These are phyloP conservation scores for Rhodosporidiobolus odoratus DNA, from an alignment of 768 basidiomycete species.

Conservation along the genomic window DNA sequence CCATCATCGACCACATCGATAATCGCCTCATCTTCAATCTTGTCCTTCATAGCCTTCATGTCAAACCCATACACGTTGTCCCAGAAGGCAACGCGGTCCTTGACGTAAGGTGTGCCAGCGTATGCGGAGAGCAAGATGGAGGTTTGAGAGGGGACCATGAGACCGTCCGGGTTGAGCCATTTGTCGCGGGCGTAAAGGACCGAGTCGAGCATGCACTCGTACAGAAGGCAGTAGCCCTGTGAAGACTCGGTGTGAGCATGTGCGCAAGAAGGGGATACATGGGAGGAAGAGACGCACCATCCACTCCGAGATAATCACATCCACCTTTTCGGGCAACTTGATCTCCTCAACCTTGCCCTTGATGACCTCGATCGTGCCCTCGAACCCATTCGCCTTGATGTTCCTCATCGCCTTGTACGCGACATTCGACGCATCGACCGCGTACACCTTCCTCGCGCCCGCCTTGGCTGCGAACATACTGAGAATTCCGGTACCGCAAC, in stretches of 20 bases:
- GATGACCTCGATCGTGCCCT: constrained; percentile 69
- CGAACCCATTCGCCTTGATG: constrained; percentile 93
- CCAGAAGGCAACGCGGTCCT: constrained; percentile 87
- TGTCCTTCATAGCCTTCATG: constrained; percentile 70
- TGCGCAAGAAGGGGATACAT: not conserved
- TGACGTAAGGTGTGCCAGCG: constrained; percentile 66
- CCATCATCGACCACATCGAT: constrained; percentile 70
- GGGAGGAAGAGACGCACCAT: constrained; percentile 55
- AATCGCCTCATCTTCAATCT: constrained; percentile 72
- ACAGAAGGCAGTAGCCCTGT: constrained; percentile 52
- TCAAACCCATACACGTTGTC: constrained; percentile 88
- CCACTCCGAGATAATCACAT: constrained; percentile 96
- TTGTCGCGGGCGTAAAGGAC: constrained; percentile 82
- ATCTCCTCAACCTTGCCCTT: constrained; percentile 89
- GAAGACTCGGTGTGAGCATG: not conserved
- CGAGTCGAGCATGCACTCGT: constrained; percentile 97
- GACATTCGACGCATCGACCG: constrained; percentile 98
- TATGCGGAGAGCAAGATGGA: constrained; percentile 77
- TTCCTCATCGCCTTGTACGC: constrained; percentile 98
- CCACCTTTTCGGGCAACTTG: constrained; percentile 65
- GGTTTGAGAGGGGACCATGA: constrained; percentile 88
- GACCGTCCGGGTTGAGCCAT: constrained; percentile 59
- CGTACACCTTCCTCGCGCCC: constrained; percentile 42
- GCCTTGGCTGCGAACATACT: constrained; percentile 44
- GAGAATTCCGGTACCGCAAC: constrained; percentile 69